These are phyloP conservation scores for Trypanosoma boissoni DNA, from an alignment of 208 protist genomes.

Conservation along the genomic window DNA sequence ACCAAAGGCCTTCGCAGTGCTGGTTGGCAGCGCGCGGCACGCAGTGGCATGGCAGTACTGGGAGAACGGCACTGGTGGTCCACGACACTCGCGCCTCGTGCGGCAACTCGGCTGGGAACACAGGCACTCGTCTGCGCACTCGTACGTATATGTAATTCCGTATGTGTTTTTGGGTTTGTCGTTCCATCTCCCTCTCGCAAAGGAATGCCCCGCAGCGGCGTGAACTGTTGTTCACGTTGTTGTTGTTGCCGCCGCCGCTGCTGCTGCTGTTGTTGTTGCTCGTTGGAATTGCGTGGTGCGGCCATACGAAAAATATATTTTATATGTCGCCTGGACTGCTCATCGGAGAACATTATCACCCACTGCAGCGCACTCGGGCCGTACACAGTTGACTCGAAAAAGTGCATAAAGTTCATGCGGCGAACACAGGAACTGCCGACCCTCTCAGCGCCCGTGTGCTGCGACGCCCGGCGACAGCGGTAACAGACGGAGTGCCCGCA, in stretches of 20 bases:
- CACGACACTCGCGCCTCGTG: too few relatives aligned
- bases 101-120: too few relatives aligned
- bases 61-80: too few relatives aligned
- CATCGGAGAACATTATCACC: constrained; percentile 72
- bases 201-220: too few relatives aligned
- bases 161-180: not conserved
- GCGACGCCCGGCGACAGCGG: constrained; percentile 32
- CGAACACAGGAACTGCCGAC: constrained; percentile 54
- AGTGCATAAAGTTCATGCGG: constrained; percentile 50
- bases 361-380: constrained; percentile 48
- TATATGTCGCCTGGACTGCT: constrained; percentile 51
- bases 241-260: too few relatives aligned
- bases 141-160: too few relatives aligned
- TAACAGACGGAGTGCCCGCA: constrained; percentile 61
- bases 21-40: too few relatives aligned
- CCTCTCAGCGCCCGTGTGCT: constrained; percentile 24
- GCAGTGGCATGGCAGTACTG: too few relatives aligned
- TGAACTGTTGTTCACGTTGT: too few relatives aligned
- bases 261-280: too few relatives aligned
- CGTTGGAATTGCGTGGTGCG: constrained; percentile 16
- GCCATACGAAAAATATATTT: constrained; percentile 61
- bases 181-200: constrained; percentile 2
- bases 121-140: constrained; percentile 5
- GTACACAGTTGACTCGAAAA: constrained; percentile 56
- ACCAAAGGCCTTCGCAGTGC: too few relatives aligned